phyloP scores from a whole-genome alignment of 805 yeast genomes.

The Nakazawaea siamensis region DNA sequence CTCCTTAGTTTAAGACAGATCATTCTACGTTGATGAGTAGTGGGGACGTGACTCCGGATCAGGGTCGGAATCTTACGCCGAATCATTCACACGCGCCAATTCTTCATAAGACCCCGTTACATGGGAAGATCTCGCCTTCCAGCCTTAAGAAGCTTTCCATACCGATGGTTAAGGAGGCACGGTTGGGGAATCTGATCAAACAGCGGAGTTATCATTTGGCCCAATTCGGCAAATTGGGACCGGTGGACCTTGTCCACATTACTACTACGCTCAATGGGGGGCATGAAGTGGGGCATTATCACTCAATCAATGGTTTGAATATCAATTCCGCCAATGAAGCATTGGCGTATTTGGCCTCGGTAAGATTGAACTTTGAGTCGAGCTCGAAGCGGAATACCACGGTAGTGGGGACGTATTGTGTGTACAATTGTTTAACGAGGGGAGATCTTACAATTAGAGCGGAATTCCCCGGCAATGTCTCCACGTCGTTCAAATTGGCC shows the following conservation, averaged over 20 bases:
- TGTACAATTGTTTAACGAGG: slow-evolving; percentile 65
- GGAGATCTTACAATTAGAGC: slow-evolving; percentile 68
- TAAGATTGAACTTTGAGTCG: slow-evolving; percentile 28
- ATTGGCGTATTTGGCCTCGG: slow-evolving; percentile 46
- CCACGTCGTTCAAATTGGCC: slow-evolving; percentile 39
- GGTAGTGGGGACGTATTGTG: slow-evolving; percentile 45
- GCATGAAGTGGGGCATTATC: slow-evolving; percentile 47
- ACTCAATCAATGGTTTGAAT: slow-evolving; percentile 45
- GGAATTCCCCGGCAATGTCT: slow-evolving; percentile 36
- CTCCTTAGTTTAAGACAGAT: no score
- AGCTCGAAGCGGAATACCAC: slow-evolving; percentile 19
- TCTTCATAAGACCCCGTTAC: slow-evolving; percentile 7
- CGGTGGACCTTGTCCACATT: slow-evolving; percentile 63
- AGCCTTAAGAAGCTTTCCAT: slow-evolving; percentile 10
- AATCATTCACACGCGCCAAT: slow-evolving; percentile 5
- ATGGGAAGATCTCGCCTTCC: slow-evolving; percentile 9
- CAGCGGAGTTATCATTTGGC: slow-evolving; percentile 36
- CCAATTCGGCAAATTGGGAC: slow-evolving; percentile 51
- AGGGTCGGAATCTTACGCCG: no score
- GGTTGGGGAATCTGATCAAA: slow-evolving; percentile 42
- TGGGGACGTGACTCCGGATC: no score
- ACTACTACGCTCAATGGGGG: slow-evolving; percentile 24
- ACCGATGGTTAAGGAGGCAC: slow-evolving; percentile 35
- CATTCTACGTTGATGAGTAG: no score
- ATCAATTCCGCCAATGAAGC: slow-evolving; percentile 43